Conservation (phyloP, 192 early-diverging fungal species). For the Gonapodya sp. region DNA sequence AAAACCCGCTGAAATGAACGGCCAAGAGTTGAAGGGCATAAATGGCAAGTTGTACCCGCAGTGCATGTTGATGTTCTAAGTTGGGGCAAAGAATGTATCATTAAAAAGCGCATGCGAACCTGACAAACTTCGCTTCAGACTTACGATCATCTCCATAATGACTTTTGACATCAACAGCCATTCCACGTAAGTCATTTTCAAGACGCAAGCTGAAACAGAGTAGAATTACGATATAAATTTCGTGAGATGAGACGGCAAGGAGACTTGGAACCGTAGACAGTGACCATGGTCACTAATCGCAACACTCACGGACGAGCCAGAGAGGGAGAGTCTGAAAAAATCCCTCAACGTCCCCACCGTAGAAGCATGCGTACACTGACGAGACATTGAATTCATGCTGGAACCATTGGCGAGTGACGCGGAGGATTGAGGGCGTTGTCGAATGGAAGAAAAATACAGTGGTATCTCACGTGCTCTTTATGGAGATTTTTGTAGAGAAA, state of each 20-base stretch:
- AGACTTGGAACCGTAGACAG: too few relatives aligned
- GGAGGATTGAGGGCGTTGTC: not conserved
- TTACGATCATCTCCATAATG: too few relatives aligned
- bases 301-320: not conserved
- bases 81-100: not conserved
- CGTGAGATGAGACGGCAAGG: too few relatives aligned
- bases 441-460: too few relatives aligned
- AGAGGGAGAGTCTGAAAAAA: not conserved
- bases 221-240: too few relatives aligned
- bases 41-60: not conserved
- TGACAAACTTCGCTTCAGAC: too few relatives aligned
- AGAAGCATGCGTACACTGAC: not conserved
- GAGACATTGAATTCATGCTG: not conserved
- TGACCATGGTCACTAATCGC: too few relatives aligned
- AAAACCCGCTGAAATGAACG: not conserved
- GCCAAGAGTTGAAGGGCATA: not conserved
- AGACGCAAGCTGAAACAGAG: not conserved
- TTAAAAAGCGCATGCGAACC: too few relatives aligned
- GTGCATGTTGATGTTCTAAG: not conserved
- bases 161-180: too few relatives aligned
- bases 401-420: not conserved
- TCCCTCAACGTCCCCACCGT: not conserved
- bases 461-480: not conserved
- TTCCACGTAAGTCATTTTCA: not conserved
- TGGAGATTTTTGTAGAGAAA: not conserved